Base-by-base conservation (phyloP, 345 rosid genomes). In the Noccaea caerulescens region DNA sequence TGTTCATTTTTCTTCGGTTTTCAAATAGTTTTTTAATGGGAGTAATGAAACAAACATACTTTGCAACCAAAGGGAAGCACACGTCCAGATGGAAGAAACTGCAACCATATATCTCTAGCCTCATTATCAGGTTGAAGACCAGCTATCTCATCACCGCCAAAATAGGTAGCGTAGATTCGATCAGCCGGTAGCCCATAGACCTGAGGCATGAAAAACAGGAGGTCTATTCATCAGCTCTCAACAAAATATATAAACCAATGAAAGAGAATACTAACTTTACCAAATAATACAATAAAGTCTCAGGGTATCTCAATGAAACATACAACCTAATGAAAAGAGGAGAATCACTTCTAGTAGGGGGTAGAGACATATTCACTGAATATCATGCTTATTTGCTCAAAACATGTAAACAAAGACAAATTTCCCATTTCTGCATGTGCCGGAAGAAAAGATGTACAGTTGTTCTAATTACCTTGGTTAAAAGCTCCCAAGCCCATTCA, bases 401-500 rank as follows among this genome's bases (percentile, higher is more conserved):
- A 50, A 42, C 23, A 46, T 20, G 32, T 57, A 51, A 52, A n/a
- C 55, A 62, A 20, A 34, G 11, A 72, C 5, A 62, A 14, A 27
- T 25, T 5, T 6, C 25, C 47, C 16, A 42, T 7, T 53, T 20
- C 3, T 12, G 0, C 41, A 72, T 25, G 34, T 14, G 44, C 0
- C 0, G 0, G 34, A n/a, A 41, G 13, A 51, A 57, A 73, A 10
- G 20, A 54, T 4, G 2, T 12, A 23, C 61, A 9, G 0, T 12
- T 18, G 33, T 43, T 66, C 12, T 5, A 50, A 3, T 32, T 44
- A 85, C 98, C 95, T 82, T 74, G 1, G 96, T 88, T 30, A 94
- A 84, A 57, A 94, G 90, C 77, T 94, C 98, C 96, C 98, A 94
- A 52, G 93, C 99, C 98, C 98, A 94, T 63, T 79, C 92, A 50